Conservation (phyloP, 2,329 filamentous ascomycete species). For the Tolypocladium cylindrosporum region DNA sequence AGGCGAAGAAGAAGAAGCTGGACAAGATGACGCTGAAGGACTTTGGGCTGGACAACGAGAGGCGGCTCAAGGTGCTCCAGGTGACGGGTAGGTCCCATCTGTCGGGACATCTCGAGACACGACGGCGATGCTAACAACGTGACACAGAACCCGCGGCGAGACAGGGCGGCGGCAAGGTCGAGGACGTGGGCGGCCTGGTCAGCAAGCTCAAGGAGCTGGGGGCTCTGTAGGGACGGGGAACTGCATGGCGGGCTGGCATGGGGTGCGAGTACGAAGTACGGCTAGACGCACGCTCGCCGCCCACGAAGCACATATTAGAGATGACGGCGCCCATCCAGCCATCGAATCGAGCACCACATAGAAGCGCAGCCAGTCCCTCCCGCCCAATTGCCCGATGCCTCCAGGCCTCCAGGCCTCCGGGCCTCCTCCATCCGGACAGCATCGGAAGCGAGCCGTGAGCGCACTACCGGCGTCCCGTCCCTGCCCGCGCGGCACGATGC, state of each 20-base stretch:
- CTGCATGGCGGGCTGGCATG: not conserved
- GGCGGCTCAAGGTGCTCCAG: constrained; percentile 80
- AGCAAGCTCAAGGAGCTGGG: constrained; percentile 92
- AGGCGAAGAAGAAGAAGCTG: constrained; percentile 99
- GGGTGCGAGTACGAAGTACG: not conserved
- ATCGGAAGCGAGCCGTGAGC: not conserved
- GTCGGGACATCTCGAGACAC: not conserved
- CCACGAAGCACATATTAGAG: not conserved
- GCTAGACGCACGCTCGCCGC: not conserved
- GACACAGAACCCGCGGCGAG: constrained; percentile 68
- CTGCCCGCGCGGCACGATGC: too few species aligned
- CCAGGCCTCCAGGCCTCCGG: not conserved
- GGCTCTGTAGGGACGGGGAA: constrained; percentile 50
- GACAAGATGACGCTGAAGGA: constrained; percentile 85
- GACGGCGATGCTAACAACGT: not conserved
- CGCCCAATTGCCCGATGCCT: too few species aligned
- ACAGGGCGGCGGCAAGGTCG: constrained; percentile 92
- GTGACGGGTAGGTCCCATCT: constrained; percentile 57
- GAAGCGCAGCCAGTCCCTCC: not conserved
- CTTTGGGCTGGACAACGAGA: constrained; percentile 64
- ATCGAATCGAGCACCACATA: not conserved
- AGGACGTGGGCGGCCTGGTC: constrained; percentile 93
- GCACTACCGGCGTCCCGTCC: too few species aligned
- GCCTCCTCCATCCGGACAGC: not conserved
- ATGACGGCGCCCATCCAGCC: not conserved